Percentiles rank a stretch among this genome's conserved stretches.
These are phyloP conservation scores for Melastoma malabathricum DNA, from an alignment of 345 rosid genomes.

Conservation along the genomic window DNA sequence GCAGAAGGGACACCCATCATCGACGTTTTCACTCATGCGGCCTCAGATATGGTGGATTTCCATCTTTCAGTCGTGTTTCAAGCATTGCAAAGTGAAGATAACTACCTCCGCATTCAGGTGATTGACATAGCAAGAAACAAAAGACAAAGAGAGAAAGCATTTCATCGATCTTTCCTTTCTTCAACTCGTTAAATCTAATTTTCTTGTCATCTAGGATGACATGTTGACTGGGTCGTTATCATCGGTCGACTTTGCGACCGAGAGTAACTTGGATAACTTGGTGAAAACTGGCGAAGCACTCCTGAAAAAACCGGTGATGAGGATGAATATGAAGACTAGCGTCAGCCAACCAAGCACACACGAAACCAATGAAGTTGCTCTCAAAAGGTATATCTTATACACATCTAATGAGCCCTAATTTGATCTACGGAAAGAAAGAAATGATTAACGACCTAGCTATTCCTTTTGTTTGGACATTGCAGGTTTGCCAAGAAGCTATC, in stretches of 20 bases:
- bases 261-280: slow-evolving; percentile 30
- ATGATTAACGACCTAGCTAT: neutral
- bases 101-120: slow-evolving; percentile 39
- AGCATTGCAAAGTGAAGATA: slow-evolving; percentile 17
- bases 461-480: neutral
- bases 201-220: slow-evolving; percentile 23
- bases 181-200: neutral
- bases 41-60: slow-evolving; percentile 35
- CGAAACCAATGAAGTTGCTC: slow-evolving; percentile 30
- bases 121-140: no score
- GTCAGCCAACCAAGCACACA: slow-evolving; percentile 5
- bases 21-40: slow-evolving; percentile 35
- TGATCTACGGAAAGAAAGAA: no score
- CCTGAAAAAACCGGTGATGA: slow-evolving; percentile 37
- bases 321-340: slow-evolving; percentile 36
- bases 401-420: no score
- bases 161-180: no score
- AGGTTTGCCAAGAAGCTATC: slow-evolving; percentile 58
- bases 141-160: no score
- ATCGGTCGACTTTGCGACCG: slow-evolving; percentile 46
- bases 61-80: slow-evolving; percentile 26
- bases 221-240: slow-evolving; percentile 22
- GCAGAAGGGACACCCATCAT: slow-evolving; percentile 17
- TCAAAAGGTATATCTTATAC: slow-evolving; percentile 30
- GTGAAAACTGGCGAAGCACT: slow-evolving; percentile 33